Evolutionary conservation across 345 rosid genomes (phyloP).

Genomic region (Eucalyptus marginata): DNA sequence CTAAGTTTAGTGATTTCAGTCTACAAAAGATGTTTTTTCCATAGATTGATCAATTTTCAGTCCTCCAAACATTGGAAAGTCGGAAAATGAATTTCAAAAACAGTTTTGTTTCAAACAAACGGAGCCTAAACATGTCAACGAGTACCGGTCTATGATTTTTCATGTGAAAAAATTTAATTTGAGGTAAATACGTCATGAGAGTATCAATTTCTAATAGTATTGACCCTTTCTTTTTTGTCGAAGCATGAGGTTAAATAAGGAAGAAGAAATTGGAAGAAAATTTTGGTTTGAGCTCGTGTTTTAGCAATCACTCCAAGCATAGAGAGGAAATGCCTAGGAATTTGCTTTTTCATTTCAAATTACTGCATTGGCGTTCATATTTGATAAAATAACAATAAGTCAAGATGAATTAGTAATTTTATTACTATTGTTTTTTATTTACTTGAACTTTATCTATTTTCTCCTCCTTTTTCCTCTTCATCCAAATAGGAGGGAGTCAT

Average conservation of each 20-base stretch:
- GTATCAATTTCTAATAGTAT: too few species aligned
- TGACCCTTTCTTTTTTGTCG: background rate
- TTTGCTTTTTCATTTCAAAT: background rate
- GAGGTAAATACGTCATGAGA: too few species aligned
- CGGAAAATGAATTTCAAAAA: too few species aligned
- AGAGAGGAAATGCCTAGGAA: background rate
- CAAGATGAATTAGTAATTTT: background rate
- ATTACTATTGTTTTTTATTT: background rate
- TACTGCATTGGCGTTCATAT: background rate
- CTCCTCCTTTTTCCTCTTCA: background rate
- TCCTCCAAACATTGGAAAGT: too few species aligned
- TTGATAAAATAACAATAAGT: background rate
- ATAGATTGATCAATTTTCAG: too few species aligned
- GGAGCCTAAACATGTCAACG: rapidly evolving
- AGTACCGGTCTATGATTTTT: too few species aligned
- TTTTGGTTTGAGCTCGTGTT: background rate
- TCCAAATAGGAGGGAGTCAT: background rate
- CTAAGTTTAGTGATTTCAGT: background rate
- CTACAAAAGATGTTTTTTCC: too few species aligned
- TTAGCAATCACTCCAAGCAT: background rate
- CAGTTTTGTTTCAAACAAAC: too few species aligned
- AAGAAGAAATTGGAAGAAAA: background rate
- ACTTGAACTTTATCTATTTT: background rate
- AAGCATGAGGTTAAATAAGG: background rate
- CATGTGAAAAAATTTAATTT: too few species aligned